Evolutionary conservation across 2,329 filamentous ascomycete species (phyloP), one percentile per base, ranked within the genome.

Genomic region (Dendryphion nanum): DNA sequence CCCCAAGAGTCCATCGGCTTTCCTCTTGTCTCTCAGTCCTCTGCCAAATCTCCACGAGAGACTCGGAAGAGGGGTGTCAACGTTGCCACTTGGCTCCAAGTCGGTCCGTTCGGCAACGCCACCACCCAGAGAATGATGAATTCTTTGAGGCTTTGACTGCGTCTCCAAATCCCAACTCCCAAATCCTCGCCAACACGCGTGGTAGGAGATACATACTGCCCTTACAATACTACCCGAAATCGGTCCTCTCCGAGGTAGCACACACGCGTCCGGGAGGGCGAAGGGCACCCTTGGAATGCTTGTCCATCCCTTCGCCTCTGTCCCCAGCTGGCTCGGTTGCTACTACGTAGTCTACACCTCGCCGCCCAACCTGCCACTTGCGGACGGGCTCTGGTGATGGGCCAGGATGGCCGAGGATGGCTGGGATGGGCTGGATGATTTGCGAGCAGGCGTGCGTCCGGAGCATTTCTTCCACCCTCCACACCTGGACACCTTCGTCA

Each of bases 201-300:
- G n/a, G n/a, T n/a, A n/a, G n/a, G n/a, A n/a, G n/a, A n/a, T n/a
- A n/a, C n/a, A n/a, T n/a, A n/a, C n/a, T n/a, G n/a, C n/a, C n/a
- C n/a, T n/a, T n/a, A n/a, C 23, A n/a, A 26, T 26, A n/a, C n/a
- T 26, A n/a, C 23, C 10, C 23, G 23, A 10, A 26, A 10, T 26
- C 23, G n/a, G n/a, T n/a, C n/a, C n/a, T n/a, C n/a, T n/a, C n/a
- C 23, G 23, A 26, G 10, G 29, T 30, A 8, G 29, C 4, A 33
- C 31, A 33, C 31, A 33, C 31, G 31, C 31, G 31, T 18, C 18
- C 31, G 29, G 10, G 13, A 30, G 12, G 29, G 29, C 29, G 29
- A 16, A 21, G 10, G 18, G 18, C 12, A 15, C n/a, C 23, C 23
- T 26, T n/a, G 23, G 23, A 10, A 26, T 8, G 23, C 23, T 26